A percentile compares a stretch with the other conserved stretches of the same genome.
Evolutionary conservation across 164 flowering plant genomes (phyloP).

Genomic region (Annona squamosa): DNA sequence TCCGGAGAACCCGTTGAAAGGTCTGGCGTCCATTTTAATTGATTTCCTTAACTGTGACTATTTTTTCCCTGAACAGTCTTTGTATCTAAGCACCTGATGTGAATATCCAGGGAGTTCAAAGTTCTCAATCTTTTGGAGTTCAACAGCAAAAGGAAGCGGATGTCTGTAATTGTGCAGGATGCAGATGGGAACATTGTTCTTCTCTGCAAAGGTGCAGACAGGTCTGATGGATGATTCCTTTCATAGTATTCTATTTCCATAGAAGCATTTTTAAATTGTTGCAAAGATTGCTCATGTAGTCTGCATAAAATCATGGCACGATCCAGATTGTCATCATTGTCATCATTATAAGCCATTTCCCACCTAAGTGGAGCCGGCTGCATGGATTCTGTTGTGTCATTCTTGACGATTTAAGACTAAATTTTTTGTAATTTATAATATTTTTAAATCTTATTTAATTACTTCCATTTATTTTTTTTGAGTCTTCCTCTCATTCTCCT

Average conservation of each 20-base stretch:
- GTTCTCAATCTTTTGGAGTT: slow-evolving; percentile 76
- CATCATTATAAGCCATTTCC: no score
- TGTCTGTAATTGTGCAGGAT: slow-evolving; percentile 85
- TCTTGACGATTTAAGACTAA: no score
- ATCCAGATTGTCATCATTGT: background rate
- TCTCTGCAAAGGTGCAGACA: slow-evolving; percentile 98
- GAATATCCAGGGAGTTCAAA: slow-evolving; percentile 70
- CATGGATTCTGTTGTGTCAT: no score
- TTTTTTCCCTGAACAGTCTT: slow-evolving; percentile 2
- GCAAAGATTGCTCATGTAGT: background rate
- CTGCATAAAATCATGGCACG: background rate
- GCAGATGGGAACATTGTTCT: slow-evolving; percentile 79
- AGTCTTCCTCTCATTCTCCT: no score
- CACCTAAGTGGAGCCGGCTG: no score
- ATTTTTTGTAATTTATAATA: no score
- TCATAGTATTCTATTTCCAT: background rate
- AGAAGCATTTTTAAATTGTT: background rate
- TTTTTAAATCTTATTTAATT: no score
- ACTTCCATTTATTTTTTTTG: no score
- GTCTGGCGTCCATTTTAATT: slow-evolving; percentile 23
- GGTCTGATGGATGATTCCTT: slow-evolving; percentile 40
- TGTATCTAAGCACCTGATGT: background rate
- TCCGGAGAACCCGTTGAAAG: slow-evolving; percentile 57
- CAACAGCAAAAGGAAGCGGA: slow-evolving; percentile 91
- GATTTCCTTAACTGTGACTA: background rate